Conservation (phyloP, 495 filamentous ascomycete species). For the Antarctomyces pellizariae region DNA sequence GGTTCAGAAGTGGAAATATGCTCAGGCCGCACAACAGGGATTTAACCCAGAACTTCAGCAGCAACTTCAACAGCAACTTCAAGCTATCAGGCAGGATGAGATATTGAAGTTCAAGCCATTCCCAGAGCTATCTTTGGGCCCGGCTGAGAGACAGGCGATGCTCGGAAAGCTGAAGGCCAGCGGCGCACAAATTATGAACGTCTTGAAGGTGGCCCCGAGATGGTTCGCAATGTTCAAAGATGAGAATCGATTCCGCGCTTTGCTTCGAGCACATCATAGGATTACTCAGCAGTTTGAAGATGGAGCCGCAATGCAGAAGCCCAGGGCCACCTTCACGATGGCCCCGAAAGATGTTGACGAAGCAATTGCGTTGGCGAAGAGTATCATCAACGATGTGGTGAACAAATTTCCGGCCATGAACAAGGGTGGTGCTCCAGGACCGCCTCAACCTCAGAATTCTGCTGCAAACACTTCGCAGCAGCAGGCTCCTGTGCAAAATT, state of each 20-base stretch:
- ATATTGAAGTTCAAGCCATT: slow-evolving; percentile 8
- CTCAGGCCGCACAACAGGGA: slow-evolving; percentile 6
- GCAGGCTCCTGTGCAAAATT: no score
- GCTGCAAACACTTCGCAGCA: no score
- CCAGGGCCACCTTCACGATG: slow-evolving; percentile 34
- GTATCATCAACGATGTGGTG: slow-evolving; percentile 12
- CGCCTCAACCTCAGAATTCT: no score
- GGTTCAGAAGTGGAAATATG: slow-evolving; percentile 11
- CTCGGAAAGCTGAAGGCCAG: slow-evolving; percentile 14
- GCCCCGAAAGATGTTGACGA: slow-evolving; percentile 28
- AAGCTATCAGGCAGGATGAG: slow-evolving; percentile 8
- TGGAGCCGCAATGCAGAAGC: slow-evolving; percentile 20
- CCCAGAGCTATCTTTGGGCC: slow-evolving; percentile 18
- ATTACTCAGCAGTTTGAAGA: slow-evolving; percentile 35
- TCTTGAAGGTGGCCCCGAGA: slow-evolving; percentile 14
- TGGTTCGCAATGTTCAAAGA: slow-evolving; percentile 22
- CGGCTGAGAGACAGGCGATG: slow-evolving; percentile 15
- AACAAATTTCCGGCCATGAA: no score
- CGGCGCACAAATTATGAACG: slow-evolving; percentile 13
- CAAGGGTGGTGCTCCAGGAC: no score
- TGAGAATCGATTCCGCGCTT: slow-evolving; percentile 19
- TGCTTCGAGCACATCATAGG: slow-evolving; percentile 23
- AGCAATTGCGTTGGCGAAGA: slow-evolving; percentile 20
- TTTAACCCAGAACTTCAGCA: slow-evolving; percentile 1
- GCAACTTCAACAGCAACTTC: slow-evolving; percentile 5